Evolutionary conservation across 1,284 basidiomycete genomes (phyloP).

Genomic region (Thelephora terrestris): DNA sequence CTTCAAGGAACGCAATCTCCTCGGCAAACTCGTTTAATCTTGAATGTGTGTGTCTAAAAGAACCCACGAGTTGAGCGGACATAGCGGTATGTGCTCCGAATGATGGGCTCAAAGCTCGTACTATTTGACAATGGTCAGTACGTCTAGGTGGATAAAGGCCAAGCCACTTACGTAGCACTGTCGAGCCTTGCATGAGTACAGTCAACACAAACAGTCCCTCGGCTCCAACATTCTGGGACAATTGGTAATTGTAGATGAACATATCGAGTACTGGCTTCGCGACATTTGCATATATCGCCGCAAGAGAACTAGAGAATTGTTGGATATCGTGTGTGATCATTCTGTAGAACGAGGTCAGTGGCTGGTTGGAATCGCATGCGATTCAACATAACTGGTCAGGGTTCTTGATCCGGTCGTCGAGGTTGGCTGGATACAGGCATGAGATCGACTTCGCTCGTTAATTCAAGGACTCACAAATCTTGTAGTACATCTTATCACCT

Average conservation of each 20-base stretch:
- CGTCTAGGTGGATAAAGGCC: neutral
- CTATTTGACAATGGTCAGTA: constrained; percentile 26
- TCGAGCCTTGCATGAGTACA: constrained; percentile 75
- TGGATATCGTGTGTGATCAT: constrained; percentile 96
- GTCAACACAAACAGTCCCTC: constrained; percentile 86
- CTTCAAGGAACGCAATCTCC: constrained; percentile 90
- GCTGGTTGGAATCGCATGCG: neutral
- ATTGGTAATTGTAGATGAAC: constrained; percentile 92
- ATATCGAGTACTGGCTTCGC: constrained; percentile 93
- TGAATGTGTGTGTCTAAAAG: constrained; percentile 86
- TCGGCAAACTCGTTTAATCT: constrained; percentile 91
- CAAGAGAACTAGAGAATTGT: constrained; percentile 84
- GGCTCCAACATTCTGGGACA: constrained; percentile 90
- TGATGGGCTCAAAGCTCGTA: constrained; percentile 83
- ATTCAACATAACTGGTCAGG: constrained; percentile 68
- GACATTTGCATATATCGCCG: constrained; percentile 90
- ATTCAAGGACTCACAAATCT: constrained; percentile 55
- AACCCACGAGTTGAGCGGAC: constrained; percentile 81
- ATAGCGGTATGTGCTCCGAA: constrained; percentile 87
- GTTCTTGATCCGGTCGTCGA: constrained; percentile 94
- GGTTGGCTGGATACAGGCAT: constrained; percentile 47
- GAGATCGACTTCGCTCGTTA: constrained; percentile 2
- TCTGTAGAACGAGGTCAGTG: constrained; percentile 26
- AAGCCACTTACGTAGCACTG: constrained; percentile 56
- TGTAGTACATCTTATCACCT: constrained; percentile 81